Evolutionary conservation across 1,139 yeast species (phyloP), one percentile per base, ranked within the genome.

Genomic region (Diutina rugosa): DNA sequence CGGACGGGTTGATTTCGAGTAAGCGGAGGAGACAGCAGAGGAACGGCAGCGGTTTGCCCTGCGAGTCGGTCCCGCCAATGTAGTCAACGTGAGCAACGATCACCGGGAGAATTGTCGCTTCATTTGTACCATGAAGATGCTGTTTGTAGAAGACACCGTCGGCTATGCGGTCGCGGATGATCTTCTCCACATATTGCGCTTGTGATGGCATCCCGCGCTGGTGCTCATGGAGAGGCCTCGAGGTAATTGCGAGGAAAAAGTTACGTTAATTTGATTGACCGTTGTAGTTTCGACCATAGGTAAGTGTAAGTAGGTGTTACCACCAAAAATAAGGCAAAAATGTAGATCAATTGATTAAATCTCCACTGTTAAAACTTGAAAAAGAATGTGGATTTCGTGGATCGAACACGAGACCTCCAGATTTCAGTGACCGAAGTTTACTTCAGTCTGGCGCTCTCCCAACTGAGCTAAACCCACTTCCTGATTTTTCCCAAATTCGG

Each of bases 101-200:
- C 21, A 65, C 62, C 7, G 64, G 64, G 2, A 67, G 72, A 65
- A 77, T 76, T 56, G 73, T 81, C 59, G 69, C 81, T 64, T 71
- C 84, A 59, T 83, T 82, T 57, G 87, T 73, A 18, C 81, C 77
- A 61, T 78, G 81, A 57, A 88, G 80, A 59, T 79, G 72, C 61
- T 80, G 82, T 60, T 85, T 84, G 79, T 87, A 87, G 66, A 85
- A 87, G 6, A 83, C 63, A 1, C 87, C 80, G 61, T 85, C 91
- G 56, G 79, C 78, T 9, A 87, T 82, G 46, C 88, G 71, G 61
- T 86, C 90, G 56, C 90, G 72, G 35, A 84, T 71, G 59, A 87
- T 86, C 58, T 86, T 84, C 63, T 86, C 93, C 6, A 87, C 71
- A 49, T 84, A 68, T 57, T 75, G 66, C 0, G 84, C 80, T 48